Conservation (phyloP, 257 asterid genomes). For the Forsythia viridissima region DNA sequence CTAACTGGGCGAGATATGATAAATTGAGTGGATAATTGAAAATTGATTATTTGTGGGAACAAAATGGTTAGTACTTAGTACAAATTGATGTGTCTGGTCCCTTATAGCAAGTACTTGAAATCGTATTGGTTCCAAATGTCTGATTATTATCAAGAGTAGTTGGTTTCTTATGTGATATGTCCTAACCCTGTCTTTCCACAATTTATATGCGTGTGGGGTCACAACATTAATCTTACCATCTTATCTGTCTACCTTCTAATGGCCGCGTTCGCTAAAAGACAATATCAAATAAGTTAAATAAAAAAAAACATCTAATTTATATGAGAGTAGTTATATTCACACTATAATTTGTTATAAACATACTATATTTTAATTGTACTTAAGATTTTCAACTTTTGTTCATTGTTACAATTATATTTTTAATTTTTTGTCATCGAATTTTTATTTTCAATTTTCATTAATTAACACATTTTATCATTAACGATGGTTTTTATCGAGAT, state of each 20-base stretch:
- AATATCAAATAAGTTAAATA: no score
- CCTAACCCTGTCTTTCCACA: neutral
- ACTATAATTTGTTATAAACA: no score
- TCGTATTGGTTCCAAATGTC: constrained; percentile 34
- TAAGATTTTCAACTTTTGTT: no score
- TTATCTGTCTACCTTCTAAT: neutral
- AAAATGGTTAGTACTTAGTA: neutral
- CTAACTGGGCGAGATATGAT: neutral
- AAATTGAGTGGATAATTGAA: neutral
- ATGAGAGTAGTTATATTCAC: no score
- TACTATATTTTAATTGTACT: no score
- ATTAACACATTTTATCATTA: no score
- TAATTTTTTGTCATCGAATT: no score
- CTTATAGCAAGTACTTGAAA: constrained; percentile 14
- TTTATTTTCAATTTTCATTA: no score
- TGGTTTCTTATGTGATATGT: constrained; percentile 16
- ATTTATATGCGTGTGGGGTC: neutral
- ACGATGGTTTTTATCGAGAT: no score
- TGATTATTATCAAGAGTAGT: constrained; percentile 17
- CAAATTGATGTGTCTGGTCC: constrained; percentile 21
- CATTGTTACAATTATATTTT: no score
- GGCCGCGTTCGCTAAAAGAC: no score
- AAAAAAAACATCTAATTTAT: no score
- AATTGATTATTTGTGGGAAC: neutral
- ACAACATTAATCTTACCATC: neutral